These are phyloP conservation scores for Pelagomonas calceolata DNA, from an alignment of 108 stramenopile genomes.

Conservation along the genomic window DNA sequence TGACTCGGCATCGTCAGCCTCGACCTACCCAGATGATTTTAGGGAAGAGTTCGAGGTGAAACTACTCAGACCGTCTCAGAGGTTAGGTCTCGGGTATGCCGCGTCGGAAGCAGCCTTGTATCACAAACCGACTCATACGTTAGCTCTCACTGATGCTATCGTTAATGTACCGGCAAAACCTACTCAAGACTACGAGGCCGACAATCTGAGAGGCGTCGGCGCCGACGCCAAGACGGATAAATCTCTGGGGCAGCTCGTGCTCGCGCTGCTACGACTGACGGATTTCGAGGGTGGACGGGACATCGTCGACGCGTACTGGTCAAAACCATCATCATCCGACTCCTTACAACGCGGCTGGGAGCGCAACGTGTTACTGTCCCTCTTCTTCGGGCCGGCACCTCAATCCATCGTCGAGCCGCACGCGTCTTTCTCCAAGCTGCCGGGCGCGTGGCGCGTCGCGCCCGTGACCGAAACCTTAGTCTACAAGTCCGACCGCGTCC, in stretches of 20 bases:
- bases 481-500: background rate
- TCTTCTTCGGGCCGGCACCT: background rate
- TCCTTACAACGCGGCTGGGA: background rate
- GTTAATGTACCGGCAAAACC: background rate
- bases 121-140: background rate
- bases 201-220: no score
- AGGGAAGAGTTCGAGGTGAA: background rate
- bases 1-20: background rate
- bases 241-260: no score
- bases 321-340: no score
- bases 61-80: background rate
- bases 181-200: background rate
- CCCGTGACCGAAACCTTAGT: background rate
- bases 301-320: no score
- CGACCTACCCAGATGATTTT: background rate
- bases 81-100: background rate
- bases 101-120: background rate
- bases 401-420: background rate
- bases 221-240: no score
- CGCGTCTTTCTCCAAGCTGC: background rate
- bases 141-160: background rate
- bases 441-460: background rate
- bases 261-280: no score
- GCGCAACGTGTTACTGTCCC: background rate
- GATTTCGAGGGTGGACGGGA: no score